Evolutionary conservation across 2,329 filamentous ascomycete genomes (phyloP), one percentile per base, ranked within the genome.

Genomic region (Pseudogymnoascus sp.): DNA sequence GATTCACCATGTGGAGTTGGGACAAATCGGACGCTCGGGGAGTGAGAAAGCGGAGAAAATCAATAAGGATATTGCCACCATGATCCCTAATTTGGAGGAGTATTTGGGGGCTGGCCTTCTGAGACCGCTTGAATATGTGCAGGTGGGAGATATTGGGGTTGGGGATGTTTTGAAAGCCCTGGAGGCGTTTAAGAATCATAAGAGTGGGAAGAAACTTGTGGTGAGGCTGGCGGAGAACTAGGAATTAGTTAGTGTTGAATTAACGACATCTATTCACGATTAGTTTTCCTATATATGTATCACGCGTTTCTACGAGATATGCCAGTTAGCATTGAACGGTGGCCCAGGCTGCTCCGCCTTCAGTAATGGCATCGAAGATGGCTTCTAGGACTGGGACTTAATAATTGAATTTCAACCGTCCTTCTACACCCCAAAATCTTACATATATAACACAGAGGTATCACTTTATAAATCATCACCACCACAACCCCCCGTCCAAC

Each of bases 71-170:
- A 67, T 68, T 11, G 56, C 56, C 12, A 40, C 12, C 8, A 64
- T 68, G 28, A 70, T 71, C 14, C 67, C 66, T 12, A 38, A 60
- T 3, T 28, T 70, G 8, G 68, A 71, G 34, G 60, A 42, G 14
- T 65, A 63, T 16, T 4, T 70, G 10, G 63, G 46, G 6, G 62
- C 53, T 40, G 66, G 68, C 1, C n/a, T 16, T 1, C 37, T 71
- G 11, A 70, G 64, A 46, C 65, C 67, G 1, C 66, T 70, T 64
- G 66, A 67, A 12, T 71, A 69, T 63, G 66, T 67, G 23, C 18
- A 65, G n/a, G 63, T 69, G 12, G 67, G 67, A 14, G 64, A 59
- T 5, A 25, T 56, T 5, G 67, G 68, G 14, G 56, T 71, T 28
- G 64, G 64, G 5, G 62, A 63, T 10, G 61, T 70, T 2, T 59